Evolutionary conservation across 257 asterid genomes (phyloP), one percentile per base, ranked within the genome.

Genomic region (Haberlea rhodopensis): DNA sequence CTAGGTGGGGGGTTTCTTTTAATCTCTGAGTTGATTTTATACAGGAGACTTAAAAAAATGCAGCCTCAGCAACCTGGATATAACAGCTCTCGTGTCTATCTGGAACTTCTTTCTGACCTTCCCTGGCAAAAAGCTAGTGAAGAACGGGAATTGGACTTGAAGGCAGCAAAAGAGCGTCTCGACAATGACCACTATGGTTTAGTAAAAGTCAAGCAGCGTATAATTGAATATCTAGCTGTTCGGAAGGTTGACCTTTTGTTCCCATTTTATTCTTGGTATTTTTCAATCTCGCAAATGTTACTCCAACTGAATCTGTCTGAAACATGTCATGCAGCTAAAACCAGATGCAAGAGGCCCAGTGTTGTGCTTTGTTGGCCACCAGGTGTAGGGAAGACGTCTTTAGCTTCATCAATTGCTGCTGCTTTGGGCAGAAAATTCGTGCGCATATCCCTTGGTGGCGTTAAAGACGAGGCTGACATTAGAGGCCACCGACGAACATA

Each of bases 41-140:
- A 63, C 92, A 90, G 97, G 97, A 82, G 91, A 77, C 87, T 94
- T 59, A 94, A 94, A 77, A 94, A 94, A 79, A 94, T 94, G 97
- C 99, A 94, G 87, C 96, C 97, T 52, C 97, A 88, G 79, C 97
- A 90, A 78, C 99, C 96, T 77, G 99, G 97, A 65, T 94, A 94
- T 74, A 90, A 80, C 77, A 90, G 96, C 78, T 87, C 96, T 37
- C 96, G 95, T 15, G 87, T 80, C 32, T 94, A 94, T 83, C 91
- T 94, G 76, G 99, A 94, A 74, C 91, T 94, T 81, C 91, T 94
- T 75, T 94, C 97, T 61, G 99, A 94, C 65, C 84, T 94, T 67
- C 97, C 99, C 37, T 94, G 97, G 99, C 90, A 87, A 77, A 90
- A 85, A 63, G 85, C 88, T 71, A 87, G 96, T 67, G 96, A 85